A percentile compares a stretch with the other conserved stretches of the same genome.
Conservation (phyloP, 2,329 filamentous ascomycete genomes). For the Trichoderma asperellum region DNA sequence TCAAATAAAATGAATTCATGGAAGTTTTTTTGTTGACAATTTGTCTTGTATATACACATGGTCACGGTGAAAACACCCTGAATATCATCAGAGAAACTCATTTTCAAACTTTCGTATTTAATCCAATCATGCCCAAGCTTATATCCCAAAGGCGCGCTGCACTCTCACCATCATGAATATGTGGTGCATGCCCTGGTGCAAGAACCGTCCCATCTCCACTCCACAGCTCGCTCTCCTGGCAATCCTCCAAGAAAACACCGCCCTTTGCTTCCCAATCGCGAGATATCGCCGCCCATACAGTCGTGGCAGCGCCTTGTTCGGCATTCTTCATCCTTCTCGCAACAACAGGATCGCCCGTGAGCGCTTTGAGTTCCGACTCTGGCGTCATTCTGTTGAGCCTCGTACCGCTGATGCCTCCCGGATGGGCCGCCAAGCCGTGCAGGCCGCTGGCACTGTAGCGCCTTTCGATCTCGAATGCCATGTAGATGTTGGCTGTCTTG, state of each 20-base stretch:
- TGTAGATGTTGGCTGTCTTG: conserved; percentile 57
- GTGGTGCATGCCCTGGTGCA: conserved; percentile 12
- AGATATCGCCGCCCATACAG: conserved; percentile 10
- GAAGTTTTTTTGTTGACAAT: too few relatives aligned
- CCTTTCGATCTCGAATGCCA: conserved; percentile 54
- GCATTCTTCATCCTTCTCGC: conserved; percentile 16
- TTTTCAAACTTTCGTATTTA: background rate
- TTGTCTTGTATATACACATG: too few relatives aligned
- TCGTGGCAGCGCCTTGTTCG: conserved; percentile 14
- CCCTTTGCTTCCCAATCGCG: background rate
- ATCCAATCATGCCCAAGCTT: background rate
- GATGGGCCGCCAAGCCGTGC: conserved; percentile 34
- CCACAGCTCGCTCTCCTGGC: conserved; percentile 21
- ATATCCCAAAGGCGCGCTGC: conserved; percentile 6
- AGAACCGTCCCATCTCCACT: background rate
- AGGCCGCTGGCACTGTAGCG: conserved; percentile 48
- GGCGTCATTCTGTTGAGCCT: conserved; percentile 21
- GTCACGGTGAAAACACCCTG: background rate
- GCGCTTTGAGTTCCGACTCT: background rate
- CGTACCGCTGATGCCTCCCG: conserved; percentile 16
- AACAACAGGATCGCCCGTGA: background rate
- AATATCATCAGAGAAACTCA: too few relatives aligned
- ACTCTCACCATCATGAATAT: conserved; percentile 1
- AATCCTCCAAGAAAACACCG: conserved; percentile 5
- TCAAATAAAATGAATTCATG: too few relatives aligned